Evolutionary conservation across 768 basidiomycete genomes (phyloP), one percentile per base, ranked within the genome.

Genomic region (Kwoniella dejecticola): DNA sequence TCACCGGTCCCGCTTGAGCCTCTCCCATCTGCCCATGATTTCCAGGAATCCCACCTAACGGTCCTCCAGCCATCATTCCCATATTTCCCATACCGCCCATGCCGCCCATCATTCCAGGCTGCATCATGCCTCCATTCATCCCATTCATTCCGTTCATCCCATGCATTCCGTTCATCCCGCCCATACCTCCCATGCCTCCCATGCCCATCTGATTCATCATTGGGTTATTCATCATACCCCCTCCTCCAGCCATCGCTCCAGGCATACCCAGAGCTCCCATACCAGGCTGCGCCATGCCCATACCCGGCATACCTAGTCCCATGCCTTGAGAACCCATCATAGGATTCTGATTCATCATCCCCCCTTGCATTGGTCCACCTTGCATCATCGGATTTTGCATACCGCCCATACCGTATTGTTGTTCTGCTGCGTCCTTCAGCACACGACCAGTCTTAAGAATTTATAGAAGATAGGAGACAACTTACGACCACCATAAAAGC

Each of bases 1-100:
- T 67, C 50, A 75, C 74, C 5, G 74, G 74, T 23, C 62, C 65
- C 52, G 74, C 74, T 59, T 72, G 70, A 26, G 71, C 65, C 41
- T 75, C 73, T 3, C 57, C 60, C 63, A 70, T 70, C 30, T 54
- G 60, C 1, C 56, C 63, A 47, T 60, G 31, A 17, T 49, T 62
- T 4, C 63, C 63, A 15, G 48, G 57, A 46, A 62, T 57, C 36
- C 56, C 56, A 26, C 60, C 66, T 33, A 57, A 31, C 4, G 44
- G 60, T 52, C 48, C 48, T 24, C 61, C 61, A 26, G 38, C 38
- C 59, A 62, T 62, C 58, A 48, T 52, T 49, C 63, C 59, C 33
- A 36, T 36, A 36, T 36, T 36, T 15, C 33, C 33, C 33, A 36
- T 36, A 8, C 41, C 41, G 10, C 41, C 41, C 41, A 42, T 42